These are phyloP conservation scores for Chytriomyces sp. DNA, from an alignment of 192 early-diverging fungal species.

Conservation along the genomic window DNA sequence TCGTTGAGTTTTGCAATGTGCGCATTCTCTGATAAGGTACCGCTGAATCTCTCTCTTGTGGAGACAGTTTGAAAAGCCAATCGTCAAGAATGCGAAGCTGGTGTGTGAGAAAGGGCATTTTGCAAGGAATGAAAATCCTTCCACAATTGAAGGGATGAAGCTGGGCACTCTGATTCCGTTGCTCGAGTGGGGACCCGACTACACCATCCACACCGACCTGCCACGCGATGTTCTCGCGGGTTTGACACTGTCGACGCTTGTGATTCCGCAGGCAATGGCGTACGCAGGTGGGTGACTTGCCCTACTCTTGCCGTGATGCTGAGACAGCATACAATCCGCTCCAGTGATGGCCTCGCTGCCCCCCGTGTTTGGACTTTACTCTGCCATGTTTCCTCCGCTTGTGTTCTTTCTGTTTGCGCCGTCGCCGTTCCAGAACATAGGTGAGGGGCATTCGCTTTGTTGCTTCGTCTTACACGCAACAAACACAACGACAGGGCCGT, in stretches of 20 bases:
- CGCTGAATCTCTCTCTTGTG: too few species aligned
- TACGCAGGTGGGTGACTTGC: conserved; percentile 24
- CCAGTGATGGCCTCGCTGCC: conserved; percentile 32
- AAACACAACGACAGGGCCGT: conserved; percentile 10
- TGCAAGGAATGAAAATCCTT: too few species aligned
- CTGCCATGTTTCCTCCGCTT: conserved; percentile 28
- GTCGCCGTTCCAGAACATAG: conserved; percentile 35
- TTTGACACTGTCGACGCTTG: conserved; percentile 23
- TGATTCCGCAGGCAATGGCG: conserved; percentile 38
- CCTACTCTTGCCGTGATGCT: background rate
- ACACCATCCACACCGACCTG: background rate
- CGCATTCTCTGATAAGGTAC: too few species aligned
- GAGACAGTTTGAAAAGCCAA: too few species aligned
- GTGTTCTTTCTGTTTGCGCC: conserved; percentile 26
- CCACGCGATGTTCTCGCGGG: conserved; percentile 28
- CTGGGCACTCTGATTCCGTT: conserved; percentile 4
- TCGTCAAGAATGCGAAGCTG: too few species aligned
- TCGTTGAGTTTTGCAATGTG: too few species aligned
- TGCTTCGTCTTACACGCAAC: background rate
- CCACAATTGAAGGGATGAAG: too few species aligned
- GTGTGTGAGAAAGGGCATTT: too few species aligned
- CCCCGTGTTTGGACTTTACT: conserved; percentile 34
- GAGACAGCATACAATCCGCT: background rate
- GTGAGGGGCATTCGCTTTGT: conserved; percentile 3
- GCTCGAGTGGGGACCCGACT: background rate